Evolutionary conservation across 768 basidiomycete genomes (phyloP), one percentile per base, ranked within the genome.

Genomic region (Rhodotorula paludigena): DNA sequence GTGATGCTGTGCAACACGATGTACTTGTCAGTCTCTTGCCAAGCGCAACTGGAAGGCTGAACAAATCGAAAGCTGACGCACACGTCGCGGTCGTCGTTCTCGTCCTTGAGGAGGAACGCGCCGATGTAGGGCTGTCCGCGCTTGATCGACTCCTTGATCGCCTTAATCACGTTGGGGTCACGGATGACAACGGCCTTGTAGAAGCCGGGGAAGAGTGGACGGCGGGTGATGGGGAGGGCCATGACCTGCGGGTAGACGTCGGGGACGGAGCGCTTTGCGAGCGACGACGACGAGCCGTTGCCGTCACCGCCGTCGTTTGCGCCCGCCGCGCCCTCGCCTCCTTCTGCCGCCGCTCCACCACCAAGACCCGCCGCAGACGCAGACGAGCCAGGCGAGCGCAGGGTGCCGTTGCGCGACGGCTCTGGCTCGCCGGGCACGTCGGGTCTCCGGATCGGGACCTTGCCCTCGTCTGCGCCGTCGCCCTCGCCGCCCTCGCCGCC

Each of bases 61-160:
- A 21, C 9, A 25, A 7, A 35, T 9, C 14, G 28, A 49, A 47
- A 9, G 10, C 20, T 2, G 20, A 64, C 72, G 53, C 35, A 73
- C 72, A 93, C 84, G 78, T 98, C 94, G 77, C 87, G 88, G 79
- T 98, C 94, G 52, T 88, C 82, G 71, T 90, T 85, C 73, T 92
- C 90, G 75, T 97, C 92, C 81, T 94, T 97, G 75, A 97, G 85
- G 35, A 98, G 81, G 82, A 97, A 97, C 35, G 92, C 94, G 58
- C 94, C 94, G 64, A 99, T 84, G 78, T 99, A 98, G 0, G 93
- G 92, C 77, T 97, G 94, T 1, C 93, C 93, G 49, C 91, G 90
- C 73, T 88, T 88, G 85, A 94, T 90, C 86, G 94, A 90, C 77
- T 96, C 92, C 79, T 92, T 90, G 76, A 99, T 89, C 21, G 92